A percentile compares a stretch with the other conserved stretches of the same genome.
Conservation (phyloP, 768 basidiomycete genomes). For the Cytidiella melzeri region DNA sequence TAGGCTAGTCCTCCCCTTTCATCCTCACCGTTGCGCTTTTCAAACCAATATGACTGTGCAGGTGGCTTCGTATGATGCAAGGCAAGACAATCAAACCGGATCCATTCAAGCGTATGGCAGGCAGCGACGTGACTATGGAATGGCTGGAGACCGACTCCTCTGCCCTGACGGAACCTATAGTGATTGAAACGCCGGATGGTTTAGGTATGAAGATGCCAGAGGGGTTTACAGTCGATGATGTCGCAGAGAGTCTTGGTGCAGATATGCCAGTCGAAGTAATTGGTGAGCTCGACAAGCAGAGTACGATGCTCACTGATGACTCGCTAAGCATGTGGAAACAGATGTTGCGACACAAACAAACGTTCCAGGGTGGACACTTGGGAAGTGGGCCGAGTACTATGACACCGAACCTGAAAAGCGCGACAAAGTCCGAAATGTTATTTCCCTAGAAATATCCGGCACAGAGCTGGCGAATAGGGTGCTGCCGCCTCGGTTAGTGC, state of each 20-base stretch:
- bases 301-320: slow-evolving; percentile 6
- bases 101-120: slow-evolving; percentile 62
- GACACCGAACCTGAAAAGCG: slow-evolving; percentile 56
- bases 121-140: slow-evolving; percentile 56
- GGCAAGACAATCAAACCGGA: slow-evolving; percentile 57
- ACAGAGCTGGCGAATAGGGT: slow-evolving; percentile 76
- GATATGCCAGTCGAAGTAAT: slow-evolving; percentile 86
- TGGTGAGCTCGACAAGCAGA: too few species aligned
- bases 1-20: slow-evolving; percentile 23
- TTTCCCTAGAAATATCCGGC: slow-evolving; percentile 89
- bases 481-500: slow-evolving; percentile 74
- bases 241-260: slow-evolving; percentile 74
- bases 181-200: slow-evolving; percentile 72
- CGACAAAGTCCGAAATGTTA: slow-evolving; percentile 92
- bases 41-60: neutral
- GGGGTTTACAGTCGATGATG: slow-evolving; percentile 70
- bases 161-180: slow-evolving; percentile 78
- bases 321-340: slow-evolving; percentile 20
- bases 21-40: neutral
- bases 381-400: slow-evolving; percentile 88
- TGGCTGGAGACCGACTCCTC: slow-evolving; percentile 71
- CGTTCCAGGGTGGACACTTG: slow-evolving; percentile 82
- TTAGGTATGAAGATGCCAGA: slow-evolving; percentile 90
- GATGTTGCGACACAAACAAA: slow-evolving; percentile 89
- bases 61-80: slow-evolving; percentile 64